A percentile compares a stretch with the other conserved stretches of the same genome.
Evolutionary conservation across 495 filamentous ascomycete genomes (phyloP).

Genomic region (Parachaetomium inaequale): DNA sequence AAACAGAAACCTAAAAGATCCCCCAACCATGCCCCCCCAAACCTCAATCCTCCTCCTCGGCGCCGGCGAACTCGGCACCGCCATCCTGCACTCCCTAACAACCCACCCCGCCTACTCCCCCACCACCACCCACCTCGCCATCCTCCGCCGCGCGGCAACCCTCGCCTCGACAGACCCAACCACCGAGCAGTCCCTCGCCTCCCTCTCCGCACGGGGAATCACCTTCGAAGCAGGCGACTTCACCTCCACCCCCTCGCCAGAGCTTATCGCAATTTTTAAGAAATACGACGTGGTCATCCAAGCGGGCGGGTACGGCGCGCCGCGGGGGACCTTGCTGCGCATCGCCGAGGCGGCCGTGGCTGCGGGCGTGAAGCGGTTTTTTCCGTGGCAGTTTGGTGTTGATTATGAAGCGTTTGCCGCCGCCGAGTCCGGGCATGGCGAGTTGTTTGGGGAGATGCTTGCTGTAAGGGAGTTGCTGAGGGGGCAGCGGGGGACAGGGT

Average conservation of each 20-base stretch:
- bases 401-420: conserved; percentile 59
- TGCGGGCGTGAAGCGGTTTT: conserved; percentile 44
- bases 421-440: conserved; percentile 37
- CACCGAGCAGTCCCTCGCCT: conserved; percentile 25
- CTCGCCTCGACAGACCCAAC: conserved; percentile 36
- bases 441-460: conserved; percentile 61
- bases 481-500: conserved; percentile 44
- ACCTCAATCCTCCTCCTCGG: conserved; percentile 55
- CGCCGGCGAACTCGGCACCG: conserved; percentile 57
- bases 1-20: neutral
- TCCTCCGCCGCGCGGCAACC: conserved; percentile 49
- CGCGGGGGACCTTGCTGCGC: conserved; percentile 50
- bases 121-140: conserved; percentile 34
- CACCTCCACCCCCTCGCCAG: conserved; percentile 29
- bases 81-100: conserved; percentile 50
- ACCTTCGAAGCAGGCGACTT: conserved; percentile 49
- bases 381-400: conserved; percentile 66
- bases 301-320: conserved; percentile 52
- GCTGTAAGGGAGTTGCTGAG: conserved; percentile 53
- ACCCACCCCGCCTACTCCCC: conserved; percentile 33
- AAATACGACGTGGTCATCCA: conserved; percentile 52
- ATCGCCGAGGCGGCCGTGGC: conserved; percentile 48
- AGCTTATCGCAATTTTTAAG: conserved; percentile 45
- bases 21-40: neutral
- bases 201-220: conserved; percentile 36